Evolutionary conservation across 1,284 basidiomycete species (phyloP), one percentile per base, ranked within the genome.

Genomic region (Butyriboletus appendiculatus): DNA sequence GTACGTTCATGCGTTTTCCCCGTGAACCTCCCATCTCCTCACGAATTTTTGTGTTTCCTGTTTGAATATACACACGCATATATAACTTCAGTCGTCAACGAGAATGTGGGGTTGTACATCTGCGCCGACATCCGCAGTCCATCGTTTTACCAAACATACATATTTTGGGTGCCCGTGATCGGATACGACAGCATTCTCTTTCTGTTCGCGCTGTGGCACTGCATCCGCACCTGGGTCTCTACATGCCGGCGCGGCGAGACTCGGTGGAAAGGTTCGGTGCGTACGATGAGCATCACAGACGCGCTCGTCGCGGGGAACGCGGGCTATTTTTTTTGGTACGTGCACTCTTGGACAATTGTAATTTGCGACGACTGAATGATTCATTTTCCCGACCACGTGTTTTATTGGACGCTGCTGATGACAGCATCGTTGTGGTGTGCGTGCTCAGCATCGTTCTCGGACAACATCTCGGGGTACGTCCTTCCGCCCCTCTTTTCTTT

Each of bases 291-390:
- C 30, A 18, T 65, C 22, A n/a, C 60, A 26, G 51, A 51, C 9
- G 26, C 30, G 6, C 50, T 63, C 5, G 10, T 62, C 20, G 56
- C 46, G 20, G 62, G 53, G 4, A 66, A 60, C 14, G 30, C 18
- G 4, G 37, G 41, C 18, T 66, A 66, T 28, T 64, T 59, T 35
- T 5, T 62, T 24, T 56, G 53, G 62, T 63, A 43, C 30, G 62
- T 12, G n/a, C 12, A 11, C 4, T 12, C 11, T 12, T 14, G 11
- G 11, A 32, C 30, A 32, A 32, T 32, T 14, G 12, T 30, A 5
- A 32, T 11, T 32, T 32, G 5, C 4, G 12, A 32, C 12, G 30
- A 32, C 14, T 32, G 30, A 32, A 32, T 32, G 30, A 32, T 1
- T 14, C 30, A 5, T 14, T 32, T 32, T 32, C 12, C 12, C 30